Conservation (phyloP, 495 filamentous ascomycete species). For the Aspergillus funiculosus region DNA sequence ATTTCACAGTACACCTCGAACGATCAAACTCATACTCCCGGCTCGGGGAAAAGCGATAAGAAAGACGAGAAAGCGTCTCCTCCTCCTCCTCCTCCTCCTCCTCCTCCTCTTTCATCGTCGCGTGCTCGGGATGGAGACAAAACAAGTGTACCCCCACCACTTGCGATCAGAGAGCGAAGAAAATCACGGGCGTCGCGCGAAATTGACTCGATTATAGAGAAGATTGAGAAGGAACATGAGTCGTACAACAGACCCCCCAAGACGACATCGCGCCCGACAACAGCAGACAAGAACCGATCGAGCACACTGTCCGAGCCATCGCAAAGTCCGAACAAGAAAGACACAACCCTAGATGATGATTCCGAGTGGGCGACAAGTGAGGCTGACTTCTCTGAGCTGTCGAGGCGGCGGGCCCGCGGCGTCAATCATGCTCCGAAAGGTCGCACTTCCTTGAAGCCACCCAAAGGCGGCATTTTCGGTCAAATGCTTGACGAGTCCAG, state of each 20-base stretch:
- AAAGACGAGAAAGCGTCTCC: conserved; percentile 25
- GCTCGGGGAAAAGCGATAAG: conserved; percentile 11
- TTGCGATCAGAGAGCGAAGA: conserved; percentile 14
- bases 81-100: conserved; percentile 9
- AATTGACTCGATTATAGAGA: conserved; percentile 19
- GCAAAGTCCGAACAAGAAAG: conserved; percentile 21
- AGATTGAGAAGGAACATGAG: conserved; percentile 15
- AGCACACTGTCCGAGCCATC: conserved; percentile 23
- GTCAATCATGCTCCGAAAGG: conserved; percentile 12
- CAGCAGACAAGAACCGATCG: conserved; percentile 14
- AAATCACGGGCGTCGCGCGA: conserved; percentile 20
- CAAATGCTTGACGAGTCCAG: conserved; percentile 48
- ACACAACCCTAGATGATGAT: conserved; percentile 30
- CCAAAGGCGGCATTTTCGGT: conserved; percentile 45
- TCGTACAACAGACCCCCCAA: conserved; percentile 13
- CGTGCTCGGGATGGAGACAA: conserved; percentile 14
- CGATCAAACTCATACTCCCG: conserved; percentile 22
- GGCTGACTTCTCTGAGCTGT: conserved; percentile 43
- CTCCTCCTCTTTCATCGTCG: conserved; percentile 12
- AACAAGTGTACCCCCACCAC: conserved; percentile 9
- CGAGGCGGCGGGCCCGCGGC: conserved; percentile 35
- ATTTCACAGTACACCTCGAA: conserved; percentile 40
- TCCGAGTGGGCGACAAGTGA: conserved; percentile 40
- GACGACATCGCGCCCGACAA: conserved; percentile 14
- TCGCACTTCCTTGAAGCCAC: conserved; percentile 26